phyloP scores from a whole-genome alignment of 2,329 filamentous ascomycete genomes.

The Trichophyton equinum region DNA sequence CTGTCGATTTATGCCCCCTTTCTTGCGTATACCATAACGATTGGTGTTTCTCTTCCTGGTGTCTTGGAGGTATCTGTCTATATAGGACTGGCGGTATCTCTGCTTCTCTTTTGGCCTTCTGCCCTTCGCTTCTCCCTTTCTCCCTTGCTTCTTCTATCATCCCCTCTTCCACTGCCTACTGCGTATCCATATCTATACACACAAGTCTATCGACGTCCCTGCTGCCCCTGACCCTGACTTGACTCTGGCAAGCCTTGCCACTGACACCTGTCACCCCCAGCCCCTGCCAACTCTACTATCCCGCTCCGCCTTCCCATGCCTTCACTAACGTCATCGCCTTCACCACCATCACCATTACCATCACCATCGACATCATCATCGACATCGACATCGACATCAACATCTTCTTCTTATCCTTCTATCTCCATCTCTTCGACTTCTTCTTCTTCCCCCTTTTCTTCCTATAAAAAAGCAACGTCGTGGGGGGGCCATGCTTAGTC shows the following conservation, averaged over 20 bases:
- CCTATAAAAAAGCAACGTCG: background rate
- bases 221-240: background rate
- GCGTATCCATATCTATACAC: background rate
- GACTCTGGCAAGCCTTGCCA: background rate
- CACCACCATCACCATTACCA: background rate
- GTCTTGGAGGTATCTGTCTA: background rate
- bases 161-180: background rate
- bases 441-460: background rate
- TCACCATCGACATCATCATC: no score
- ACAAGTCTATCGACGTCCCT: no score
- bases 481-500: conserved; percentile 1
- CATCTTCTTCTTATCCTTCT: background rate
- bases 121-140: background rate
- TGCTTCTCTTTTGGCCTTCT: background rate
- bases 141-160: background rate
- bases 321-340: background rate
- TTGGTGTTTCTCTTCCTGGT: background rate
- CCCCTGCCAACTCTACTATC: background rate
- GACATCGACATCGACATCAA: background rate
- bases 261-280: background rate
- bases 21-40: background rate
- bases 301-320: background rate
- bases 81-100: background rate
- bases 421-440: background rate
- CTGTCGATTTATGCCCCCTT: background rate